Evolutionary conservation across 768 basidiomycete genomes (phyloP), one percentile per base, ranked within the genome.

Genomic region (Boletus fagicola): DNA sequence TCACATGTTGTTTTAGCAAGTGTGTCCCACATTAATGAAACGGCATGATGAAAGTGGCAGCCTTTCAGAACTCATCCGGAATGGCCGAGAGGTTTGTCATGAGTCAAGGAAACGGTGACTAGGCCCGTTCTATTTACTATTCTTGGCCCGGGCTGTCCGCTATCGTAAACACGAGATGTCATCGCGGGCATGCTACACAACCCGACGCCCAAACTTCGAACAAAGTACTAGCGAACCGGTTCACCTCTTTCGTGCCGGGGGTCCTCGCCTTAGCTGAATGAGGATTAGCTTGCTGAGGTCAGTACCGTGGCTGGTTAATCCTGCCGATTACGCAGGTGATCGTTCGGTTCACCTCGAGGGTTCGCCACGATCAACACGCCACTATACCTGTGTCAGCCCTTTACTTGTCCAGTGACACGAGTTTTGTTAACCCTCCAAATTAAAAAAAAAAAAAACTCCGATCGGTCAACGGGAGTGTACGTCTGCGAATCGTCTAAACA

Each of bases 301-400:
- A 61, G 33, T 50, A 47, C n/a, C n/a, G 30, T 26, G 22, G 22
- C 35, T 52, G 39, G 45, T 26, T 31, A 30, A 55, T 49, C 47
- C 53, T 54, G 51, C 36, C 57, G 52, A 61, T 57, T 58, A 61
- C 53, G 59, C 49, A 62, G 57, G 15, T 52, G 36, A 38, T 48
- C 31, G 38, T 51, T 53, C 20, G 20, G 51, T 31, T 50, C 48
- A 9, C 8, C 13, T 36, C 24, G 18, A 16, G 16, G 16, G 31
- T 38, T 40, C 18, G 16, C 31, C 42, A 30, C 36, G 44, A 47
- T 35, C 28, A 51, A 51, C 35, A 13, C 42, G n/a, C 45, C n/a
- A 36, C 42, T 20, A 48, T 28, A 35, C 35, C 15, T 42, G 26
- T 35, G n/a, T 31, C 53, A 30, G 53, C 35, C 18, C 45, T 50